A percentile compares a stretch with the other conserved stretches of the same genome.
Conservation (phyloP, 441 rosid genomes). For the Erysimum pusillum region DNA sequence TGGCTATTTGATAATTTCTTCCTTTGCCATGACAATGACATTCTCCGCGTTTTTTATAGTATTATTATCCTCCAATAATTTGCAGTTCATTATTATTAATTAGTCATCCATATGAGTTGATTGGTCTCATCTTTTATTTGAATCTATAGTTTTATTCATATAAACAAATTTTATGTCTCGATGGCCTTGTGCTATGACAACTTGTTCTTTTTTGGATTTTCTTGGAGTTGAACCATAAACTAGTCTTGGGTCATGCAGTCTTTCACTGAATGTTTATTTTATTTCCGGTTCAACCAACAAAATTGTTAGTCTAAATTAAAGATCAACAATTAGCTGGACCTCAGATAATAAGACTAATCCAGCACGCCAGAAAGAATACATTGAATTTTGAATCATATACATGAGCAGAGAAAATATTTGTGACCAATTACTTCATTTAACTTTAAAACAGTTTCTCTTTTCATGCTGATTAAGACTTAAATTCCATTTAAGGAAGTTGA, state of each 20-base stretch:
- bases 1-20: slow-evolving; percentile 34
- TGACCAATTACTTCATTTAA: not conserved
- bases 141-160: slow-evolving; percentile 19
- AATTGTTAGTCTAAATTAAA: slow-evolving; percentile 1
- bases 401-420: not conserved
- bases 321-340: slow-evolving; percentile 36
- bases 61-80: slow-evolving; percentile 32
- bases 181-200: slow-evolving; percentile 38
- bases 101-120: slow-evolving; percentile 30
- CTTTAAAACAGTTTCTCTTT: not conserved
- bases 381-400: not conserved
- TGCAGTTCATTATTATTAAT: slow-evolving; percentile 26
- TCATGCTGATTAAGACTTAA: slow-evolving; percentile 35
- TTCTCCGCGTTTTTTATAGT: not conserved
- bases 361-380: slow-evolving; percentile 28
- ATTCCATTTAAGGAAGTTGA: slow-evolving; percentile 14
- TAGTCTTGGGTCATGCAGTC: slow-evolving; percentile 34
- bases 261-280: not conserved
- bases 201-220: slow-evolving; percentile 1
- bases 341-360: slow-evolving; percentile 4
- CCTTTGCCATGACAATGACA: slow-evolving; percentile 6
- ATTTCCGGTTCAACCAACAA: slow-evolving; percentile 16
- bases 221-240: slow-evolving; percentile 32
- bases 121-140: slow-evolving; percentile 14
- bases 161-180: not conserved